Evolutionary conservation across 257 asterid genomes (phyloP), one percentile per base, ranked within the genome.

Genomic region (Osmanthus fragrans): DNA sequence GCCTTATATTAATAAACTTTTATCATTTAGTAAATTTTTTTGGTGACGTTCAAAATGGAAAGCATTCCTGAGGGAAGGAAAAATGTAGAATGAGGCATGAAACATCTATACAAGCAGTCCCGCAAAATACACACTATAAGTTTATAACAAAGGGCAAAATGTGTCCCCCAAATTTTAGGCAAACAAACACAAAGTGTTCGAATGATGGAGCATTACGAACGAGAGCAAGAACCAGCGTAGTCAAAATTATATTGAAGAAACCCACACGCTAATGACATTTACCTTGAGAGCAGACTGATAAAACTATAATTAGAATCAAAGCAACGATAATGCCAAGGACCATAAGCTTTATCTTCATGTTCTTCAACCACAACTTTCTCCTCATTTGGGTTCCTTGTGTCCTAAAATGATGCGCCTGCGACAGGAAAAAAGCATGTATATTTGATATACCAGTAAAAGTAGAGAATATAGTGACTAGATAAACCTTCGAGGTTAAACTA

Each of bases 221-320:
- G 21, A 23, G 36, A n/a, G 7, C 9, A 6, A 19, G 27, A 54
- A 19, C 64, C 2, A 2, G 3, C 1, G 11, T 10, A 6, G 11
- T 63, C 7, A 23, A 63, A 63, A 63, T 25, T 7, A 12, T 23
- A 63, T 60, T 25, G 69, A 27, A 63, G 3, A n/a, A 63, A 23
- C 7, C 34, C 7, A 27, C 69, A 27, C 34, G 12, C 34, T 63
- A 63, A 63, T 63, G 69, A 27, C 69, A 63, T 23, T 63, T 63
- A 16, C 34, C 36, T 25, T 11, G 4, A 12, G 69, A 3, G 69
- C 69, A 63, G 33, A 25, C 69, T 25, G 69, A 63, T 23, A 63
- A 63, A 63, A 63, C 69, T 63, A 63, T 63, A 34, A 63, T 63
- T 11, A 63, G 69, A 63, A 63, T 63, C 69, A 63, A 25, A 10